Conservation (phyloP, 192 early-diverging fungal genomes). For the Jimgerdemannia lactiflua region DNA sequence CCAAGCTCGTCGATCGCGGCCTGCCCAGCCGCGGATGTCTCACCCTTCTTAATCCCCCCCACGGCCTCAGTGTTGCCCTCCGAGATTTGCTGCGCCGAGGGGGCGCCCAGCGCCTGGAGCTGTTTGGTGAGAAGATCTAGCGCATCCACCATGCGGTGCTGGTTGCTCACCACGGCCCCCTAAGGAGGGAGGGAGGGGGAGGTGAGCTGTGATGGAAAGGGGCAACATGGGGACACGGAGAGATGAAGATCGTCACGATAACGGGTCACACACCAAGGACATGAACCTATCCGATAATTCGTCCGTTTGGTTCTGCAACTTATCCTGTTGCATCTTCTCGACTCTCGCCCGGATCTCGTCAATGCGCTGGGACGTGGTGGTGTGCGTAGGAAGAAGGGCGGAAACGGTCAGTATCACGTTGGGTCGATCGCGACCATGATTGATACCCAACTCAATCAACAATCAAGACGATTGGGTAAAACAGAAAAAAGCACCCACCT, state of each 20-base stretch:
- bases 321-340: neutral
- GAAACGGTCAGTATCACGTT: neutral
- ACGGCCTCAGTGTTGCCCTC: neutral
- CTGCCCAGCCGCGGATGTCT: neutral
- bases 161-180: constrained; percentile 22
- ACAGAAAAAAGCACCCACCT: neutral
- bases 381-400: neutral
- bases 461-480: neutral
- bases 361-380: neutral
- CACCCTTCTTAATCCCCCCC: neutral
- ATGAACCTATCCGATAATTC: neutral
- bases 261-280: neutral
- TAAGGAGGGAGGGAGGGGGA: neutral
- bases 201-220: neutral
- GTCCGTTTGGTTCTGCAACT: neutral
- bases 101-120: constrained; percentile 29
- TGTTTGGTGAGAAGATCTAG: constrained; percentile 18
- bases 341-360: neutral
- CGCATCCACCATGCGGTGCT: constrained; percentile 20
- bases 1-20: neutral
- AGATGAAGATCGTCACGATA: neutral
- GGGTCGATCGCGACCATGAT: too few relatives aligned
- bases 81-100: constrained; percentile 11
- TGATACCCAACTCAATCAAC: neutral
- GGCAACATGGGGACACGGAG: neutral